phyloP scores from a whole-genome alignment of 1,284 basidiomycete genomes.

The Tausonia pullulans region DNA sequence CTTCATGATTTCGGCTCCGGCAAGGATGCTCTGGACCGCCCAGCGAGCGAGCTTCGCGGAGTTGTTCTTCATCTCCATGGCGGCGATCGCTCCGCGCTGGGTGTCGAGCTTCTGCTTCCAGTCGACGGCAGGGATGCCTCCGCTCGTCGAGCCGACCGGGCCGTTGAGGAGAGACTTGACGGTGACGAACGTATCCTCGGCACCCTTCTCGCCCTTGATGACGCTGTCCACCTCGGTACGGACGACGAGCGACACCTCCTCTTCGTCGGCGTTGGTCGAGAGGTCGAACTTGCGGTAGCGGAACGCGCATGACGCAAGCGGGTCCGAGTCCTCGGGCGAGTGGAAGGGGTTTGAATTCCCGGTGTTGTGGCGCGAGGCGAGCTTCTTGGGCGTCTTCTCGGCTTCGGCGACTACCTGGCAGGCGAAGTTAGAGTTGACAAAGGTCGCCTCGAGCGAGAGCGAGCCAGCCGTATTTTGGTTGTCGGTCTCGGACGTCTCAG shows the following conservation, averaged over 20 bases:
- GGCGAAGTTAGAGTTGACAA: constrained; percentile 98
- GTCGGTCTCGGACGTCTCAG: constrained; percentile 60
- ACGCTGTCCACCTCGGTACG: constrained; percentile 96
- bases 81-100: constrained; percentile 94
- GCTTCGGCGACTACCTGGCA: constrained; percentile 89
- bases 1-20: constrained; percentile 95
- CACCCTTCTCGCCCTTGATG: constrained; percentile 46
- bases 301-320: constrained; percentile 90
- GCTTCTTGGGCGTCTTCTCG: constrained; percentile 27
- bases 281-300: constrained; percentile 95
- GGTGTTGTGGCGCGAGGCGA: constrained; percentile 38
- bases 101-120: constrained; percentile 94
- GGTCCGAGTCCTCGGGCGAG: constrained; percentile 77
- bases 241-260: constrained; percentile 56
- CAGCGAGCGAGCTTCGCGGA: constrained; percentile 95
- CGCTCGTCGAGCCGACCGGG: constrained; percentile 41
- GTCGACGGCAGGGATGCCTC: constrained; percentile 70
- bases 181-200: constrained; percentile 50
- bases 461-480: constrained; percentile 87
- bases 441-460: constrained; percentile 92
- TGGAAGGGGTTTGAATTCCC: constrained; percentile 83
- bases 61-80: constrained; percentile 99
- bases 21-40: constrained; percentile 89
- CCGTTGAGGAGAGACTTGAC: constrained; percentile 96
- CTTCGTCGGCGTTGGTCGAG: constrained; percentile 76